phyloP scores from a whole-genome alignment of 306 rosid species.

The Quercus variabilis region DNA sequence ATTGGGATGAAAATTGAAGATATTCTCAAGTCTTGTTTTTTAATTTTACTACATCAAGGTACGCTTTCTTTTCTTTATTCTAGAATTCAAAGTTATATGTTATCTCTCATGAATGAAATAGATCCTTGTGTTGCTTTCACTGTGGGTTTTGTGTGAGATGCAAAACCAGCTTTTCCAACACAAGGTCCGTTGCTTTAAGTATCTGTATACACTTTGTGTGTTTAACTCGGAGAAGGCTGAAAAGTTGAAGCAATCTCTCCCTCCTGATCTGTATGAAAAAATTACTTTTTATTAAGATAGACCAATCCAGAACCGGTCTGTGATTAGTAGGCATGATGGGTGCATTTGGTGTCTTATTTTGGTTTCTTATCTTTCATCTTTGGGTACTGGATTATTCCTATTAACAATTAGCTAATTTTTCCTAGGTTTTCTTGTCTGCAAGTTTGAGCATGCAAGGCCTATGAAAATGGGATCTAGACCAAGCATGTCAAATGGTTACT shows the following conservation, averaged over 20 bases:
- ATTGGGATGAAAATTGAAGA: too few relatives aligned
- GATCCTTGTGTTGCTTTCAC: too few relatives aligned
- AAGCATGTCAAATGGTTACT: not conserved
- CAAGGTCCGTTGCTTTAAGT: conserved; percentile 45
- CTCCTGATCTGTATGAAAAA: conserved; percentile 22
- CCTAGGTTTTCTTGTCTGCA: not conserved
- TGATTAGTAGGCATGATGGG: not conserved
- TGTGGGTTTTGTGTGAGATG: too few relatives aligned
- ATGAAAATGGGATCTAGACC: conserved; percentile 11
- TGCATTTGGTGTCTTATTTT: not conserved
- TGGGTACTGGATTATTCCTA: not conserved
- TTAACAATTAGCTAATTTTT: too few relatives aligned
- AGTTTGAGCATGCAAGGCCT: conserved; percentile 41
- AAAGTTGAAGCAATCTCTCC: conserved; percentile 55
- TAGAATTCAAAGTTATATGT: too few relatives aligned
- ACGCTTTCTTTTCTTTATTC: too few relatives aligned
- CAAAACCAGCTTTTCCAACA: too few relatives aligned
- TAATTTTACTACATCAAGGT: too few relatives aligned
- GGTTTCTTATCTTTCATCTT: not conserved
- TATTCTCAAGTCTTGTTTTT: too few relatives aligned
- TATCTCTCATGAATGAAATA: too few relatives aligned
- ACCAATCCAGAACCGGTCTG: too few relatives aligned
- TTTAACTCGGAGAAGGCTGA: conserved; percentile 43
- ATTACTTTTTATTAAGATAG: too few relatives aligned
- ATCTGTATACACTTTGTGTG: conserved; percentile 50